phyloP scores from a whole-genome alignment of 768 basidiomycete species.

The Leucosporidium creatinivorum region DNA sequence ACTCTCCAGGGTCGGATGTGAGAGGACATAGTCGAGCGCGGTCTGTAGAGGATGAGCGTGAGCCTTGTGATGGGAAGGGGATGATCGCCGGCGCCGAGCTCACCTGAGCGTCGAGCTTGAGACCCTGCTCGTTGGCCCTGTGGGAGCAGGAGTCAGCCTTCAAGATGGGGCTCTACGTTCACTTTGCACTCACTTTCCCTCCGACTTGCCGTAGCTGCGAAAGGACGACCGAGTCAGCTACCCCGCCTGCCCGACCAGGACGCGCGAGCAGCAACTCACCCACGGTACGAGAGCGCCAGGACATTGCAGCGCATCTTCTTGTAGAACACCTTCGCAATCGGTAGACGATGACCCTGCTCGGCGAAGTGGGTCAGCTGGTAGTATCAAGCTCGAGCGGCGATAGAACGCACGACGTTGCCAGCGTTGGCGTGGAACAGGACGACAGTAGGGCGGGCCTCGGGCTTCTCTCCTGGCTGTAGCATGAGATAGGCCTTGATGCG shows the following conservation, averaged over 20 bases:
- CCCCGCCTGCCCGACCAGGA: constrained; percentile 2
- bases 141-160: not conserved
- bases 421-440: constrained; percentile 82
- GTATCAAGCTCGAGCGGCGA: not conserved
- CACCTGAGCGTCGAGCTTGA: constrained; percentile 78
- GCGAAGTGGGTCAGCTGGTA: not conserved
- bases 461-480: constrained; percentile 45
- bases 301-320: constrained; percentile 83
- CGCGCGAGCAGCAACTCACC: constrained; percentile 49
- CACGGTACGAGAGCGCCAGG: constrained; percentile 86
- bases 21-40: constrained; percentile 61
- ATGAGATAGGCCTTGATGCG: constrained; percentile 71
- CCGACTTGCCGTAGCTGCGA: constrained; percentile 68
- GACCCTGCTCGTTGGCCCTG: constrained; percentile 47
- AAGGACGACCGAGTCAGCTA: constrained; percentile 6
- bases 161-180: not conserved
- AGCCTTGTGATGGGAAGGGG: not conserved
- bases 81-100: constrained; percentile 35
- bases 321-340: constrained; percentile 74
- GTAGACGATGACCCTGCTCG: constrained; percentile 72
- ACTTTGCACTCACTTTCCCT: constrained; percentile 59
- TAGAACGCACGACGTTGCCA: constrained; percentile 41
- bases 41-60: constrained; percentile 37
- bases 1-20: constrained; percentile 57
- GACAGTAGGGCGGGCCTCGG: constrained; percentile 60